These are phyloP conservation scores for Russula lepida DNA, from an alignment of 768 basidiomycete species.

Conservation along the genomic window DNA sequence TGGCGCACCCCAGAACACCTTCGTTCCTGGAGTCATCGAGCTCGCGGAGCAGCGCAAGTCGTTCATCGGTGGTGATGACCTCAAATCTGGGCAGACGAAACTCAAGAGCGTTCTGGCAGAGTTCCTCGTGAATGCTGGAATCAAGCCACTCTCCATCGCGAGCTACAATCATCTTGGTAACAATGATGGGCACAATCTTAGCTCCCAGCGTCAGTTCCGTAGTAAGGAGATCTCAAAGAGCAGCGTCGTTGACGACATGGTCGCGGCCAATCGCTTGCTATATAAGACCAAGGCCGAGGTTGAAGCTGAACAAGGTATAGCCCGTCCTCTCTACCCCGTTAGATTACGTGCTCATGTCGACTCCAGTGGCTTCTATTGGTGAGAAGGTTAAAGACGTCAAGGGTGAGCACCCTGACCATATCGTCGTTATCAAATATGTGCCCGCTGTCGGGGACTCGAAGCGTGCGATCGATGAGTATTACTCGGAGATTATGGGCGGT, in stretches of 20 bases:
- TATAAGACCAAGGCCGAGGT: constrained; percentile 68
- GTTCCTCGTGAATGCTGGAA: constrained; percentile 97
- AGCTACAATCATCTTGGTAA: constrained; percentile 99
- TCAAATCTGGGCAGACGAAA: constrained; percentile 97
- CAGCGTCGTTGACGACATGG: constrained; percentile 98
- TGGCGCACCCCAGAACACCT: constrained; percentile 98
- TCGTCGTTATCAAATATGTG: constrained; percentile 95
- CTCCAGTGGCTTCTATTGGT: constrained; percentile 35
- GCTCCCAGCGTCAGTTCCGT: constrained; percentile 87
- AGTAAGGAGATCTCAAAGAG: constrained; percentile 99
- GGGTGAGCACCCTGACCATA: constrained; percentile 96
- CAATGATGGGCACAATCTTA: constrained; percentile 92
- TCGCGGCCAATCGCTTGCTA: constrained; percentile 77
- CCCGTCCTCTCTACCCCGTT: background rate
- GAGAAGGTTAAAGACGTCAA: constrained; percentile 47
- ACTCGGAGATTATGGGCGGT: constrained; percentile 96
- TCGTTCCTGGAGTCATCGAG: constrained; percentile 89
- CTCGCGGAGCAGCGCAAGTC: constrained; percentile 83
- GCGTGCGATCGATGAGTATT: constrained; percentile 99
- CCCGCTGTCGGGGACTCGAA: constrained; percentile 96
- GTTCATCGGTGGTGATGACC: constrained; percentile 96
- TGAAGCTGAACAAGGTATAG: constrained; percentile 12
- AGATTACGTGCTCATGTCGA: background rate
- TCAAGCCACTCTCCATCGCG: constrained; percentile 94
- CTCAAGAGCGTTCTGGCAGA: constrained; percentile 96